A percentile compares a stretch with the other conserved stretches of the same genome.
These are phyloP conservation scores for Gyrodon lividus DNA, from an alignment of 768 basidiomycete genomes.

Conservation along the genomic window DNA sequence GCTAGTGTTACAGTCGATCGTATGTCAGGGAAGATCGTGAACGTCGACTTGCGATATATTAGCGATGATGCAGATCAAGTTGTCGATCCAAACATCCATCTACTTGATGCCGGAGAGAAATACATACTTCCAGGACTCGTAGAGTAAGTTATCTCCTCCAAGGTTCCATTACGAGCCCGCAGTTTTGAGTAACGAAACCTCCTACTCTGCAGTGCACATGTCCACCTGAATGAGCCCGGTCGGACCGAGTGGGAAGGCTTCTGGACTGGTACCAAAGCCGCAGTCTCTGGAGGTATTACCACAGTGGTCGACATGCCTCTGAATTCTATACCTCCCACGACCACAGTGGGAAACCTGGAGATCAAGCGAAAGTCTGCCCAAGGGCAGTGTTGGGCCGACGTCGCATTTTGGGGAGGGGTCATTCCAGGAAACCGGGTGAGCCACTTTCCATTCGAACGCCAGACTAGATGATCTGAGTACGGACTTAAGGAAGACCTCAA, in stretches of 20 bases:
- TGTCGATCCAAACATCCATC: slow-evolving; percentile 29
- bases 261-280: slow-evolving; percentile 86
- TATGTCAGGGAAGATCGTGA: slow-evolving; percentile 56
- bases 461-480: background rate
- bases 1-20: slow-evolving; percentile 66
- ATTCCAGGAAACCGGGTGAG: slow-evolving; percentile 86
- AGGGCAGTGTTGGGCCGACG: slow-evolving; percentile 72
- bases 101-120: slow-evolving; percentile 57
- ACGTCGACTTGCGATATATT: slow-evolving; percentile 40
- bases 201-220: slow-evolving; percentile 62
- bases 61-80: slow-evolving; percentile 25
- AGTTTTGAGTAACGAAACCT: background rate
- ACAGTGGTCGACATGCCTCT: slow-evolving; percentile 97
- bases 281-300: slow-evolving; percentile 92
- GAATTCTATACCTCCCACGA: slow-evolving; percentile 96
- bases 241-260: slow-evolving; percentile 96
- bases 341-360: slow-evolving; percentile 73
- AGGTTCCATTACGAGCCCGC: background rate
- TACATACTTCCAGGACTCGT: slow-evolving; percentile 76
- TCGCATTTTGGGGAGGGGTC: slow-evolving; percentile 85
- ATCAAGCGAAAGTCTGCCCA: slow-evolving; percentile 69
- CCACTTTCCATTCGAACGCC: background rate
- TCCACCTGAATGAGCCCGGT: slow-evolving; percentile 93
- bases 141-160: slow-evolving; percentile 48
- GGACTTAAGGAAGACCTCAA: slow-evolving; percentile 60